Evolutionary conservation across 2,329 filamentous ascomycete species (phyloP), one percentile per base, ranked within the genome.

Genomic region (Myriosclerotinia curreyana): DNA sequence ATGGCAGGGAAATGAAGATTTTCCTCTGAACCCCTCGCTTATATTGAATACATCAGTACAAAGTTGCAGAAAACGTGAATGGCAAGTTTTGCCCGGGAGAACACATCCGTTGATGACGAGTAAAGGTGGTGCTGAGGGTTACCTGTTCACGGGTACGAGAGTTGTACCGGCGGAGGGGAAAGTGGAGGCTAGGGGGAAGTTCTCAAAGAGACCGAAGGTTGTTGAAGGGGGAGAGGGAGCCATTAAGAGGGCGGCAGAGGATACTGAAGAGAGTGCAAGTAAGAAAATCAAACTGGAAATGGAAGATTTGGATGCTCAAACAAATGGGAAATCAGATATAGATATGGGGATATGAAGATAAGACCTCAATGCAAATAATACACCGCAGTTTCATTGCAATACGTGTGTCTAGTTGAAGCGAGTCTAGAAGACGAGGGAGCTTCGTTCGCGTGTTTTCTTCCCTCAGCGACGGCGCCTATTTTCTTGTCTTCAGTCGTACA

Each of bases 31-130:
- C 74, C 95, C 95, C 0, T 90, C 91, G 2, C 77, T 96, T 60
- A 76, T 99, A 5, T 82, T 98, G 0, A 91, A 88, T 0, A 87
- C 91, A 0, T 86, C 83, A 15, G 81, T 99, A 61, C 93, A 98
- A 78, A 95, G 88, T 2, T 90, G 88, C 55, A 82, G 91, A 17
- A 87, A 90, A 6, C 83, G 90, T 67, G 82, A 85, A 61, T 98
- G 92, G 91, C 95, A 99, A 79, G 93, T 97, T 2, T 76, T 99
- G 54, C 95, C 95, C 0, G 91, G 92, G 0, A 81, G 95, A 62
- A 98, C 95, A 60, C 95, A 99, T 78, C 95, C 95, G 8, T 77
- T 96, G 63, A 99, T 99, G 95, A 96, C 91, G 66, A 87, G 87
- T 46, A 83, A 85, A 49, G 95, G 95, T 25, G 94, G 94, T 0